Conservation (phyloP, 2,329 filamentous ascomycete genomes). For the Colletotrichum lupini region DNA sequence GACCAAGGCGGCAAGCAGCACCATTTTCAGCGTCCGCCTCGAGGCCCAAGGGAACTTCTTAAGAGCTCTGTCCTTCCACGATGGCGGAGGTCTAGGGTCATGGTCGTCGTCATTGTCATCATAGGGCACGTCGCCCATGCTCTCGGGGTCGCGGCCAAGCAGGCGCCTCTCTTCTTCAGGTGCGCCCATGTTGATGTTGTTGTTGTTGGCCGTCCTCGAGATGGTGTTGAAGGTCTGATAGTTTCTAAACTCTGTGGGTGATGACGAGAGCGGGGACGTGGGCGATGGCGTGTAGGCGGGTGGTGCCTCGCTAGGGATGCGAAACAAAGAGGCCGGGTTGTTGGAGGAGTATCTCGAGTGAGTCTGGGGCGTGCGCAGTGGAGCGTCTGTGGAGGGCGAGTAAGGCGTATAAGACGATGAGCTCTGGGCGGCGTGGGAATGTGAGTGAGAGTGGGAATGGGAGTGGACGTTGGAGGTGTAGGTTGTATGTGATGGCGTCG, state of each 20-base stretch:
- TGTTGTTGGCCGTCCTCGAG: not conserved
- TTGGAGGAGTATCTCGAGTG: conserved; percentile 29
- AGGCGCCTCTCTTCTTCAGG: conserved; percentile 56
- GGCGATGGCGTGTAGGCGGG: conserved; percentile 62
- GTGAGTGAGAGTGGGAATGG: not conserved
- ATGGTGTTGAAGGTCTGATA: conserved; percentile 57
- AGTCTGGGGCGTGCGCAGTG: conserved; percentile 32
- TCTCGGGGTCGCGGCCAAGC: conserved; percentile 56
- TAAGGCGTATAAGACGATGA: conserved; percentile 36
- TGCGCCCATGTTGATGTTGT: conserved; percentile 50
- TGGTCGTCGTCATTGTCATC: conserved; percentile 27
- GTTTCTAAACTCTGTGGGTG: conserved; percentile 44
- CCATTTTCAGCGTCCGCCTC: conserved; percentile 43
- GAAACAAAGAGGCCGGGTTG: conserved; percentile 20
- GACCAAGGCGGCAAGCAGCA: conserved; percentile 46
- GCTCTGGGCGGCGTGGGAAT: conserved; percentile 10
- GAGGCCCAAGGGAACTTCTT: conserved; percentile 26
- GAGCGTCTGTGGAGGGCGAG: conserved; percentile 20
- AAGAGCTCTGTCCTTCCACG: conserved; percentile 41
- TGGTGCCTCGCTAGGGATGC: conserved; percentile 53
- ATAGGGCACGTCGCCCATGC: conserved; percentile 52
- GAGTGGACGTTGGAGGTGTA: conserved; percentile 3
- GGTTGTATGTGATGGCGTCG: conserved; percentile 29
- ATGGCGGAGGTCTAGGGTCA: conserved; percentile 28
- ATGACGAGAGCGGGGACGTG: conserved; percentile 42